Evolutionary conservation across 177 flowering plant genomes (phyloP).

Genomic region (Vitis hybrid): DNA sequence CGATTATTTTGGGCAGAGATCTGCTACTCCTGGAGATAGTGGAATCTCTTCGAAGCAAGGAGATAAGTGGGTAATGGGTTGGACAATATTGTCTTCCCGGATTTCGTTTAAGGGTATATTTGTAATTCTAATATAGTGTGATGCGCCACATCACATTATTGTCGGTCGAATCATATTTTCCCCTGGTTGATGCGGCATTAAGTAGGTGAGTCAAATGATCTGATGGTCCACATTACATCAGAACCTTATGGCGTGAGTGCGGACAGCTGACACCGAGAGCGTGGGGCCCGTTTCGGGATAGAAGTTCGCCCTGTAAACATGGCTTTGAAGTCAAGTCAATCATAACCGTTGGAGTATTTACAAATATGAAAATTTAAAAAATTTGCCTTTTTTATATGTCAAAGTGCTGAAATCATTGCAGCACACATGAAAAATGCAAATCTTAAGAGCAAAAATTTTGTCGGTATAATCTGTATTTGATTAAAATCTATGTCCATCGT

Average conservation of each 20-base stretch:
- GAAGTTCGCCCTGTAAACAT: conserved; percentile 2
- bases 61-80: too few species aligned
- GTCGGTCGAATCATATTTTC: too few species aligned
- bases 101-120: too few species aligned
- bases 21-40: neutral
- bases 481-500: neutral
- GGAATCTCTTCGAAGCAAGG: neutral
- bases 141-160: too few species aligned
- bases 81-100: too few species aligned
- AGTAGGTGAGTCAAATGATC: too few species aligned
- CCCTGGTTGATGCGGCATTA: too few species aligned
- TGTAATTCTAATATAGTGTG: too few species aligned
- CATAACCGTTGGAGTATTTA: conserved; percentile 13
- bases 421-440: neutral
- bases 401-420: neutral
- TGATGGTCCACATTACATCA: neutral
- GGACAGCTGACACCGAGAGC: neutral
- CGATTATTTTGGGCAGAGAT: neutral
- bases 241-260: too few species aligned
- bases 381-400: neutral
- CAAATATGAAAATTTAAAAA: neutral
- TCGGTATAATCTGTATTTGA: neutral
- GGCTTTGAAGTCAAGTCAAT: conserved; percentile 39
- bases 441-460: neutral
- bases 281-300: neutral